Percentiles rank a stretch among this genome's conserved stretches.
Evolutionary conservation across 2,329 filamentous ascomycete genomes (phyloP).

Genomic region (Rhinocladiella similis): DNA sequence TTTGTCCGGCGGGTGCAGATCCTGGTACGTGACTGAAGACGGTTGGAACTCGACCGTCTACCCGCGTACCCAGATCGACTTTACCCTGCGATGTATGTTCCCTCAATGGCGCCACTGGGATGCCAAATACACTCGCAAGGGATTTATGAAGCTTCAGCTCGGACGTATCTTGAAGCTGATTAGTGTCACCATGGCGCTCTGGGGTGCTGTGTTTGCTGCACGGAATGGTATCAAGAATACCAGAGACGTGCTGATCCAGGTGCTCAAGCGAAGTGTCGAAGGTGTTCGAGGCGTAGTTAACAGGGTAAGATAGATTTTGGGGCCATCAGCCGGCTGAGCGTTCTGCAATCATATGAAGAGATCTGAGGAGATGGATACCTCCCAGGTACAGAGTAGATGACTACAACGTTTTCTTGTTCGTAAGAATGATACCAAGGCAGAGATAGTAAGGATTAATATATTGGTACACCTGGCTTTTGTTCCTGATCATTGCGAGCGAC

Average conservation of each 20-base stretch:
- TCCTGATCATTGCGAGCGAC: no score
- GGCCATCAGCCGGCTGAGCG: neutral
- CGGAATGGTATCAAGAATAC: constrained; percentile 10
- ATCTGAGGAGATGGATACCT: no score
- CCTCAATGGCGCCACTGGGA: constrained; percentile 57
- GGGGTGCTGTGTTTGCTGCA: constrained; percentile 8
- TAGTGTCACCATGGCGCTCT: constrained; percentile 8
- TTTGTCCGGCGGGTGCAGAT: constrained; percentile 46
- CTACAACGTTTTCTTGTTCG: no score
- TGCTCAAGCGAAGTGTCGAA: constrained; percentile 3
- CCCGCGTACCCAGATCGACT: constrained; percentile 54
- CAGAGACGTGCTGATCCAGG: constrained; percentile 1
- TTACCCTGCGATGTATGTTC: constrained; percentile 52
- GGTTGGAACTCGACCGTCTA: constrained; percentile 54
- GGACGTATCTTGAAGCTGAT: constrained; percentile 26
- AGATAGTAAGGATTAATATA: no score
- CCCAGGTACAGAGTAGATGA: no score
- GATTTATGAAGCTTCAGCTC: constrained; percentile 37
- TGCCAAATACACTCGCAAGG: constrained; percentile 52
- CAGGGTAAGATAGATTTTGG: neutral
- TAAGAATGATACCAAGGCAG: no score
- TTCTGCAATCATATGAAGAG: no score
- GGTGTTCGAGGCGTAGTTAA: neutral
- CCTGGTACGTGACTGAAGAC: constrained; percentile 51
- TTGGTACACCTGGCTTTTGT: no score